These are phyloP conservation scores for Penicillium egyptiacum DNA, from an alignment of 495 filamentous ascomycete species.

Conservation along the genomic window DNA sequence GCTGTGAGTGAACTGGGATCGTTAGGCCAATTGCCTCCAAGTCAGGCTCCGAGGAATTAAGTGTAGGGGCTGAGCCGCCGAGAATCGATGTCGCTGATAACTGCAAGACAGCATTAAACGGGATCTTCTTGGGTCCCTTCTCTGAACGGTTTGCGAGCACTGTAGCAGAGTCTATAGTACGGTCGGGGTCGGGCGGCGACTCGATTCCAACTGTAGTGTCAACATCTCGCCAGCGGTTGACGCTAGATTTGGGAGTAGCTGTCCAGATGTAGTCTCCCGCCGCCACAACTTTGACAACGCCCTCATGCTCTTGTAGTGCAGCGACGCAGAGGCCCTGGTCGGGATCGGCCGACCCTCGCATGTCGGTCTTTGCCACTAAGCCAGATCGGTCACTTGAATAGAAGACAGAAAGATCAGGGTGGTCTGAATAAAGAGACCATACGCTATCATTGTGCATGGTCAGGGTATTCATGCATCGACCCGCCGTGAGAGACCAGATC, in stretches of 20 bases:
- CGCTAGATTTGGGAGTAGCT: constrained; percentile 87
- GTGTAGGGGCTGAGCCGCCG: constrained; percentile 48
- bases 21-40: constrained; percentile 57
- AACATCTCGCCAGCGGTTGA: constrained; percentile 90
- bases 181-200: constrained; percentile 55
- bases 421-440: constrained; percentile 90
- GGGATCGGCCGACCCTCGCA: constrained; percentile 70
- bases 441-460: constrained; percentile 99
- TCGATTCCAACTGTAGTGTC: constrained; percentile 67
- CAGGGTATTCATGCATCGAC: constrained; percentile 93
- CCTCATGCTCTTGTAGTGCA: constrained; percentile 85
- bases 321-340: constrained; percentile 90
- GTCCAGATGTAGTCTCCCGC: constrained; percentile 87
- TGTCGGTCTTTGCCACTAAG: constrained; percentile 90
- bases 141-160: constrained; percentile 12
- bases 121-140: constrained; percentile 61
- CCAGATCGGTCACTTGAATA: constrained; percentile 93
- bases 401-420: constrained; percentile 82
- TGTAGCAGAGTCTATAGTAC: constrained; percentile 32
- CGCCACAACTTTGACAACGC: constrained; percentile 80
- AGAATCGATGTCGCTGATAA: constrained; percentile 83
- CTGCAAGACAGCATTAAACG: constrained; percentile 69
- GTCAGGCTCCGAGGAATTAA: constrained; percentile 56
- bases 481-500: constrained; percentile 92
- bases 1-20: constrained; percentile 69